Evolutionary conservation across 2,329 filamentous ascomycete genomes (phyloP).

Genomic region (Fusarium stilboides): DNA sequence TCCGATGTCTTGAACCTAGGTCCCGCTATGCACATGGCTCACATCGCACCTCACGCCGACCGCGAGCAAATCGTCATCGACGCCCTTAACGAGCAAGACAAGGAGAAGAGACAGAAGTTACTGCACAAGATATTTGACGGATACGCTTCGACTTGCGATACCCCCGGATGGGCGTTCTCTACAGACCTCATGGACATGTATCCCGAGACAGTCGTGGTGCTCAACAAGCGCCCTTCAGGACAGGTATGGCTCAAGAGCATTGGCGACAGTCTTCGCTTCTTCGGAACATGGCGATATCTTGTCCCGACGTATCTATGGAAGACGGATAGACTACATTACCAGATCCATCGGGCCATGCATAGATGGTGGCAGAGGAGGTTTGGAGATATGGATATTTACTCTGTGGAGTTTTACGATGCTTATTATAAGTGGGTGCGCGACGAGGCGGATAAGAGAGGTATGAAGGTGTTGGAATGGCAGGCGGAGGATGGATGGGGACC

Average conservation of each 20-base stretch:
- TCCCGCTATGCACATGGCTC: conserved; percentile 54
- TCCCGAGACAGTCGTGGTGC: conserved; percentile 51
- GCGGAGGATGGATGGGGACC: conserved; percentile 58
- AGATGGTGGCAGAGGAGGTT: not conserved
- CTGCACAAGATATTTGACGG: conserved; percentile 51
- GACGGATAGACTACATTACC: conserved; percentile 49
- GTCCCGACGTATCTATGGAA: conserved; percentile 42
- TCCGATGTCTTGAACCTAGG: conserved; percentile 43
- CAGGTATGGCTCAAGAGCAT: conserved; percentile 48
- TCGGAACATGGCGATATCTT: conserved; percentile 44
- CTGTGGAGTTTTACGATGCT: conserved; percentile 24
- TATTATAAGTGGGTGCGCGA: conserved; percentile 47
- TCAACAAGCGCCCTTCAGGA: conserved; percentile 50
- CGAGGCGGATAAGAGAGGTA: conserved; percentile 50
- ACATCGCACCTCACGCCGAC: conserved; percentile 44
- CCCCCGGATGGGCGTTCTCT: conserved; percentile 51
- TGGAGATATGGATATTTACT: conserved; percentile 7
- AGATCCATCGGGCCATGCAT: conserved; percentile 25
- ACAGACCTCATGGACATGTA: conserved; percentile 58
- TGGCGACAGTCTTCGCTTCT: conserved; percentile 45
- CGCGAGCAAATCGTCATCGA: conserved; percentile 46
- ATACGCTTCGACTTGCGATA: conserved; percentile 49
- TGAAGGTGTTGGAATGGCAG: conserved; percentile 44
- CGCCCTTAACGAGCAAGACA: conserved; percentile 49
- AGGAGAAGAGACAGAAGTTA: conserved; percentile 47